Conservation (phyloP, 1,284 basidiomycete genomes). For the Omphalotus olearius region DNA sequence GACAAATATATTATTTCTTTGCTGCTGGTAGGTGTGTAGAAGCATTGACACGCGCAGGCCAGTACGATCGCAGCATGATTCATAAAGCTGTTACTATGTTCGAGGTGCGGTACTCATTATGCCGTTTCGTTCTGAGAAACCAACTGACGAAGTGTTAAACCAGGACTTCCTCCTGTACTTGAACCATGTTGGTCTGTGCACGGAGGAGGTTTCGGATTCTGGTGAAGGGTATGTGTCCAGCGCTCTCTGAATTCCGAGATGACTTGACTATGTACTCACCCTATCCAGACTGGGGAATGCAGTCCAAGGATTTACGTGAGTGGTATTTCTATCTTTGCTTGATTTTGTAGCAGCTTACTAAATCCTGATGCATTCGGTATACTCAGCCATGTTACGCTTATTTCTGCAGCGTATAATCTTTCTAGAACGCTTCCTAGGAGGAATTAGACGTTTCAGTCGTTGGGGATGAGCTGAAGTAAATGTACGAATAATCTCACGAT, state of each 20-base stretch:
- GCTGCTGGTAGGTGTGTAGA: conserved; percentile 73
- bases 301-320: conserved; percentile 84
- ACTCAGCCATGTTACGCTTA: conserved; percentile 81
- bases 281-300: conserved; percentile 66
- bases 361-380: too few relatives aligned
- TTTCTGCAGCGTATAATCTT: conserved; percentile 78
- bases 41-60: conserved; percentile 80
- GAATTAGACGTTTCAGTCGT: too few relatives aligned
- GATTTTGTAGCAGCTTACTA: too few relatives aligned
- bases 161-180: conserved; percentile 77
- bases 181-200: conserved; percentile 84
- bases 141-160: background rate
- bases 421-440: conserved; percentile 50
- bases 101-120: conserved; percentile 48
- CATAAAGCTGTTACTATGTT: conserved; percentile 76
- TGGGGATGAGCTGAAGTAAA: background rate
- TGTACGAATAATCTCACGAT: background rate
- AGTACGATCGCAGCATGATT: conserved; percentile 66
- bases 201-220: conserved; percentile 77
- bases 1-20: conserved; percentile 9
- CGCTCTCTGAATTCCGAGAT: conserved; percentile 1
- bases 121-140: background rate
- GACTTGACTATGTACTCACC: too few relatives aligned
- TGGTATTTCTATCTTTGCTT: conserved; percentile 17
- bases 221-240: conserved; percentile 60